Percentiles rank a stretch among this genome's conserved stretches.
Evolutionary conservation across 352 stramenopile genomes (phyloP).

Genomic region (Pythium aristosporum): DNA sequence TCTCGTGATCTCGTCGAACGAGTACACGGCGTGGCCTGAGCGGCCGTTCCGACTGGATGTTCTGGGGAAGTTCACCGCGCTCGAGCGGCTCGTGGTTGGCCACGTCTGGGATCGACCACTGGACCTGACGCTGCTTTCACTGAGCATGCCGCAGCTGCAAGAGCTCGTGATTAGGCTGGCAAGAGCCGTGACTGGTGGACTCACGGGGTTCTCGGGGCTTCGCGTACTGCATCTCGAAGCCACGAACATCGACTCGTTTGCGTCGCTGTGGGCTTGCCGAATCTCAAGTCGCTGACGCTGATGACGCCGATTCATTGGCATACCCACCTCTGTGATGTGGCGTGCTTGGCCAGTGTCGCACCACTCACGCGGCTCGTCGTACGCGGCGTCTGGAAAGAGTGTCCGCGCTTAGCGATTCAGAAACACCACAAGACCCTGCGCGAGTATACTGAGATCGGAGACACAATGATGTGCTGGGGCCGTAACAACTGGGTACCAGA

Average conservation of each 20-base stretch:
- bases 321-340: no score
- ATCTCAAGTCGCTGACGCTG: slow-evolving; percentile 1
- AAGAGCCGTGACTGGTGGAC: not conserved
- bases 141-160: not conserved
- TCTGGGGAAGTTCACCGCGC: not conserved
- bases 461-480: no score
- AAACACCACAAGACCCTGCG: not conserved
- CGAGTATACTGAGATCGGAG: not conserved
- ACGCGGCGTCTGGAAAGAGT: not conserved
- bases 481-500: not conserved
- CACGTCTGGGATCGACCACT: not conserved
- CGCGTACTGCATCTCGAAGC: not conserved
- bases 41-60: not conserved
- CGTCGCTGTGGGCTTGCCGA: slow-evolving; percentile 1
- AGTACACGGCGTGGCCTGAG: not conserved
- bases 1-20: not conserved
- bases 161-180: not conserved
- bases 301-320: no score
- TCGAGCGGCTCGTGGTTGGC: not conserved
- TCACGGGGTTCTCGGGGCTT: not conserved
- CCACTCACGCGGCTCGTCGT: not conserved
- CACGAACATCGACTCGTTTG: slow-evolving; percentile 2
- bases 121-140: not conserved
- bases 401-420: not conserved
- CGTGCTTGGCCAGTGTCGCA: not conserved